These are phyloP conservation scores for Suhomyces canberraensis DNA, from an alignment of 805 yeast species.

Conservation along the genomic window DNA sequence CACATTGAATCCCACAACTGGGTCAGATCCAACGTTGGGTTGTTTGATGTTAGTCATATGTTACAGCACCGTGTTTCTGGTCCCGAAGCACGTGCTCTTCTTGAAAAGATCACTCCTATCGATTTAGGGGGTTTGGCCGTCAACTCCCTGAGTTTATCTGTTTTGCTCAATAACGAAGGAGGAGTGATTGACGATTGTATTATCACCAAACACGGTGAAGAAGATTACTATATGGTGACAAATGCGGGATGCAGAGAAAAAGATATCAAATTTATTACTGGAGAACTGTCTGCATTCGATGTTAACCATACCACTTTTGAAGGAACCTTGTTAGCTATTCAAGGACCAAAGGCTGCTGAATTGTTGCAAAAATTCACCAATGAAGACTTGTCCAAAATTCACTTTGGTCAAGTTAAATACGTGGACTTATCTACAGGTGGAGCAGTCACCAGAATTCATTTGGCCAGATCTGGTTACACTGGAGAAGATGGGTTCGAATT, in stretches of 20 bases:
- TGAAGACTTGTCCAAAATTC: constrained; percentile 55
- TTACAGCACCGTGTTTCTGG: constrained; percentile 83
- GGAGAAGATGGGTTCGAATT: constrained; percentile 98
- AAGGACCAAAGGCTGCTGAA: constrained; percentile 83
- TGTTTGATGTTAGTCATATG: constrained; percentile 98
- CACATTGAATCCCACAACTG: constrained; percentile 93
- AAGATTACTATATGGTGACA: constrained; percentile 81
- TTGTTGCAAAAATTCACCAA: constrained; percentile 63
- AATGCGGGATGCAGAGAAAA: constrained; percentile 93
- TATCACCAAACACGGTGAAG: constrained; percentile 79
- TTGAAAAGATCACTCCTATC: constrained; percentile 85
- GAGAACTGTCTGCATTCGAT: constrained; percentile 42
- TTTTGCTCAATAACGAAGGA: constrained; percentile 62
- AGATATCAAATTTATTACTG: constrained; percentile 62
- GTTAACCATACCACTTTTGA: constrained; percentile 49
- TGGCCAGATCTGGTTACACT: constrained; percentile 96
- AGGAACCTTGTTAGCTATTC: constrained; percentile 82
- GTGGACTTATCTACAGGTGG: constrained; percentile 35
- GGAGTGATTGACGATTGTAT: constrained; percentile 95
- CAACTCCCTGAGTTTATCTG: constrained; percentile 71
- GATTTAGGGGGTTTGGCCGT: constrained; percentile 60
- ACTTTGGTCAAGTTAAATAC: constrained; percentile 69
- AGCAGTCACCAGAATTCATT: constrained; percentile 52
- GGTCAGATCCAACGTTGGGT: constrained; percentile 85
- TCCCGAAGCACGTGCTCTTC: constrained; percentile 57